Percentiles rank a stretch among this genome's conserved stretches.
Evolutionary conservation across 2,329 filamentous ascomycete species (phyloP).

Genomic region (Pseudogymnoascus sp.): DNA sequence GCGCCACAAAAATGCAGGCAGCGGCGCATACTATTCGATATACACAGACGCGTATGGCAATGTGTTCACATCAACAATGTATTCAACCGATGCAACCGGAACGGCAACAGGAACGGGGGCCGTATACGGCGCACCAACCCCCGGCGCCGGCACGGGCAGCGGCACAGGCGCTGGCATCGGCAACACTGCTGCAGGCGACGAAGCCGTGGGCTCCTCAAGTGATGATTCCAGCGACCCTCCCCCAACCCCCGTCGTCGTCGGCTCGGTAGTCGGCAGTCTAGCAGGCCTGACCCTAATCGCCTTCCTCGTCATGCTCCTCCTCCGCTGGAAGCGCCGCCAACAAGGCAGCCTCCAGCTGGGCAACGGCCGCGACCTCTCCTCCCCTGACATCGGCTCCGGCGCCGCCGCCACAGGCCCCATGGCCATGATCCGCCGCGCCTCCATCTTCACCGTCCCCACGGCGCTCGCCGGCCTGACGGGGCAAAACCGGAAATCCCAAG

Average conservation of each 20-base stretch:
- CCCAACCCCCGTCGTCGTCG: conserved; percentile 23
- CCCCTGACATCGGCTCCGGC: conserved; percentile 21
- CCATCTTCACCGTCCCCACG: conserved; percentile 39
- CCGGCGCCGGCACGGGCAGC: conserved; percentile 9
- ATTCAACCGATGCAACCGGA: conserved; percentile 5
- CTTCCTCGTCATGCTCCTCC: conserved; percentile 43
- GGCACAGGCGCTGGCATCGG: conserved; percentile 12
- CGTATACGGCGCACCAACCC: neutral
- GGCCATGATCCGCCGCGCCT: conserved; percentile 23
- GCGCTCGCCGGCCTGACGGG: conserved; percentile 40
- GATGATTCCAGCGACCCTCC: conserved; percentile 12
- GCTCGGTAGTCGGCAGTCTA: conserved; percentile 30
- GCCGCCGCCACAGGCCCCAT: conserved; percentile 9
- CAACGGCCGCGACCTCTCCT: conserved; percentile 31
- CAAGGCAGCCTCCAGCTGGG: conserved; percentile 36
- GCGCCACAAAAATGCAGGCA: neutral
- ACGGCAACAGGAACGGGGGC: conserved; percentile 9
- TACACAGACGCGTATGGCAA: conserved; percentile 6
- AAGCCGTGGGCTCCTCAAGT: conserved; percentile 12
- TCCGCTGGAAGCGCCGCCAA: conserved; percentile 47
- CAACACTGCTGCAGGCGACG: conserved; percentile 2
- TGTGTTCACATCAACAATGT: neutral
- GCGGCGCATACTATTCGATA: neutral
- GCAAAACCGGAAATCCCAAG: conserved; percentile 25
- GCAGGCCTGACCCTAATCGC: conserved; percentile 51